phyloP scores from a whole-genome alignment of 108 stramenopile species.

The Cylindrotheca fusiformis region DNA sequence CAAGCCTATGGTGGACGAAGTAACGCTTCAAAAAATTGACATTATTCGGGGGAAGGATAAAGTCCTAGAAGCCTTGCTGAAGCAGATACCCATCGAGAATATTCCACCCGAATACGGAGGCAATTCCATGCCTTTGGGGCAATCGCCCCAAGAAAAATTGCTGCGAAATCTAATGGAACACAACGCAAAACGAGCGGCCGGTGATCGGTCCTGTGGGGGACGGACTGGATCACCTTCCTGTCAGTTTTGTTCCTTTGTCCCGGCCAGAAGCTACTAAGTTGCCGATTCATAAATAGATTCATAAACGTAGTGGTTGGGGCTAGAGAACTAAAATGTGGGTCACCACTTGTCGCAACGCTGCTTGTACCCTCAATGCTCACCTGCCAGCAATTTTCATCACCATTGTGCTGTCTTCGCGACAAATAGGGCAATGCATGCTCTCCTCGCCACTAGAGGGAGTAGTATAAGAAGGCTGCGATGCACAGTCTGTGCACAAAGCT shows the following conservation, averaged over 20 bases:
- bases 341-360: too few species aligned
- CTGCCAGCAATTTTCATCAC: too few species aligned
- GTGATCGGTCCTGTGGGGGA: slow-evolving; percentile 34
- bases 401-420: too few species aligned
- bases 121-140: slow-evolving; percentile 49
- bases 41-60: slow-evolving; percentile 45
- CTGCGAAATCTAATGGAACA: slow-evolving; percentile 49
- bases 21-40: slow-evolving; percentile 56
- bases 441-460: too few species aligned
- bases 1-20: slow-evolving; percentile 63
- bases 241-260: slow-evolving; percentile 37
- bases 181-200: slow-evolving; percentile 40
- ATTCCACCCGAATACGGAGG: slow-evolving; percentile 76
- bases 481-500: too few species aligned
- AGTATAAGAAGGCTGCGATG: too few species aligned
- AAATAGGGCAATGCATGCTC: too few species aligned
- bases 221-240: slow-evolving; percentile 21
- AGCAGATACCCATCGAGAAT: slow-evolving; percentile 61
- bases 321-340: too few species aligned
- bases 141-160: slow-evolving; percentile 53
- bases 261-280: slow-evolving; percentile 36
- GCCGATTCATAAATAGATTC: too few species aligned
- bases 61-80: slow-evolving; percentile 41
- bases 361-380: too few species aligned
- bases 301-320: too few species aligned